phyloP scores from a whole-genome alignment of 257 asterid species.

The Eucommia ulmoides region DNA sequence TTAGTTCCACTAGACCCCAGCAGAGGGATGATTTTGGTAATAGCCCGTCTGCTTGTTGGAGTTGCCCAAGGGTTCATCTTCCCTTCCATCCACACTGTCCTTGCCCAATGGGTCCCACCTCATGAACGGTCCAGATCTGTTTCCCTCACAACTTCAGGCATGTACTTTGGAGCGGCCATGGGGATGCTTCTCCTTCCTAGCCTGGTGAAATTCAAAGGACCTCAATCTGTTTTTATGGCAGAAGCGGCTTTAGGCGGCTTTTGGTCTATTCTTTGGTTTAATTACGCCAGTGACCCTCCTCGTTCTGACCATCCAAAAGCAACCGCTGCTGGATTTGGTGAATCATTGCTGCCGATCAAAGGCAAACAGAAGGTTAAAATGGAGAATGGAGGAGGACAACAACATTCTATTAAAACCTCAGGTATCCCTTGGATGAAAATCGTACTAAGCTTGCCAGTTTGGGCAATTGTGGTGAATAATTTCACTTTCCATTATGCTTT shows the following conservation, averaged over 20 bases:
- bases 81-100: slow-evolving; percentile 89
- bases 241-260: slow-evolving; percentile 73
- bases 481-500: slow-evolving; percentile 90
- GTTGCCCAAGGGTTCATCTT: slow-evolving; percentile 94
- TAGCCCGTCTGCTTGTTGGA: slow-evolving; percentile 89
- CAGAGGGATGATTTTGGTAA: slow-evolving; percentile 37
- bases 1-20: slow-evolving; percentile 72
- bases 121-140: slow-evolving; percentile 84
- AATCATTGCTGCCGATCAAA: slow-evolving; percentile 44
- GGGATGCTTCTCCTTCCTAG: slow-evolving; percentile 81
- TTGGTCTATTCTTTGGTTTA: slow-evolving; percentile 82
- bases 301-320: slow-evolving; percentile 91
- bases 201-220: slow-evolving; percentile 59
- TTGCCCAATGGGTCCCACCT: slow-evolving; percentile 97
- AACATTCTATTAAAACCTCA: slow-evolving; percentile 19
- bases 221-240: slow-evolving; percentile 66
- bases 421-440: slow-evolving; percentile 76
- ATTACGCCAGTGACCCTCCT: slow-evolving; percentile 69
- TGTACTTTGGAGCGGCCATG: slow-evolving; percentile 85
- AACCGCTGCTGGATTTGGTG: slow-evolving; percentile 80
- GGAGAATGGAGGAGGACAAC: slow-evolving; percentile 51
- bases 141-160: slow-evolving; percentile 84
- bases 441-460: slow-evolving; percentile 54
- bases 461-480: slow-evolving; percentile 88
- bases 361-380: slow-evolving; percentile 30